Evolutionary conservation across 768 basidiomycete species (phyloP), one percentile per base, ranked within the genome.

Genomic region (Rhodotorula toruloides): DNA sequence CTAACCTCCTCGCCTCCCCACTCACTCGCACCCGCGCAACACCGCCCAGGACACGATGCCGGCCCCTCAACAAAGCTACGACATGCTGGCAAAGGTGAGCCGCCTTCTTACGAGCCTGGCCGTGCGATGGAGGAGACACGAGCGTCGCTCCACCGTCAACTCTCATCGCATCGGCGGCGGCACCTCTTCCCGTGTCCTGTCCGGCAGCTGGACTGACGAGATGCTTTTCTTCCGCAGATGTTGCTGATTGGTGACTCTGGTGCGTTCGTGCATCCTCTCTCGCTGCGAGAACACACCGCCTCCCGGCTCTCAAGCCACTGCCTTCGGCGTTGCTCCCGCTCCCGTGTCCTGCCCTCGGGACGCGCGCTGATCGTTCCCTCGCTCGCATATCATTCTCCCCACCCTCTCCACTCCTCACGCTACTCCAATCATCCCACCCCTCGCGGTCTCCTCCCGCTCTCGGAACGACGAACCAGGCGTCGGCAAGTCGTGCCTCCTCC

Each of bases 401-500:
- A 17, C 27, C n/a, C 22, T 55, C 44, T 21, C 31, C n/a, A n/a
- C n/a, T n/a, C n/a, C n/a, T n/a, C n/a, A n/a, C 1, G 58, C 49
- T 42, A 19, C 27, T 46, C 37, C 39, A 27, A 14, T n/a, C 40
- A 40, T 17, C 17, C 40, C 17, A 10, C 40, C 40, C 11, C 40
- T 40, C 40, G 40, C 40, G n/a, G 40, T 40, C 40, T 40, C 11
- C 40, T 17, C 11, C 29, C 27, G 19, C 11, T 22, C 21, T 36
- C 17, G n/a, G 36, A 0, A n/a, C n/a, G n/a, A n/a, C n/a, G n/a
- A n/a, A n/a, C 1, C 54, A 71, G 91, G 91, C 80, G 93, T 96
- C 74, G 91, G 94, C 70, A 93, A 99, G 83, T 98, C 93, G 60
- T 80, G 80, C 73, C 73, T 80, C n/a, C 75, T 80, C 44, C 73